Percentiles rank a stretch among this genome's conserved stretches.
Conservation (phyloP, 2,329 filamentous ascomycete genomes). For the Falciphora oryzae region DNA sequence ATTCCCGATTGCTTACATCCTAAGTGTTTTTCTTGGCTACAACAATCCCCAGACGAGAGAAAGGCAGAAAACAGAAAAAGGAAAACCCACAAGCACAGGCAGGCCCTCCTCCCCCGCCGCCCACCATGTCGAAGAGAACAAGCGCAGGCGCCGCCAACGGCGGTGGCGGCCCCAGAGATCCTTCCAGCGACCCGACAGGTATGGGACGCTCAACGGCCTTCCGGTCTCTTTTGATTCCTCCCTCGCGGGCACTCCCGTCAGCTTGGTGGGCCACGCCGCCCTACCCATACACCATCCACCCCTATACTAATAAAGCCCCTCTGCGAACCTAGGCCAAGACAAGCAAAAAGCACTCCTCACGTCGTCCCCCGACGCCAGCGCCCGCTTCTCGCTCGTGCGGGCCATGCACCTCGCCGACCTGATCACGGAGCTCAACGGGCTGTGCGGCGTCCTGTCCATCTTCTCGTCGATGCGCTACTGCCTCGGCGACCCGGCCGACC, state of each 20-base stretch:
- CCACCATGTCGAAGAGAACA: slow-evolving; percentile 18
- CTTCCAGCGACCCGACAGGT: slow-evolving; percentile 8
- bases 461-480: slow-evolving; percentile 94
- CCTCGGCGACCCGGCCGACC: slow-evolving; percentile 60
- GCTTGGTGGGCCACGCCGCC: neutral
- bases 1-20: neutral
- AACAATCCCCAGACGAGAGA: neutral
- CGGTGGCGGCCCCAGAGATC: slow-evolving; percentile 5
- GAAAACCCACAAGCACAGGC: neutral
- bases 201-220: slow-evolving; percentile 5
- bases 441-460: slow-evolving; percentile 90
- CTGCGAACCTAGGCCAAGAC: slow-evolving; percentile 36
- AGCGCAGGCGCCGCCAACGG: slow-evolving; percentile 14
- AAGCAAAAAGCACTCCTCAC: slow-evolving; percentile 69
- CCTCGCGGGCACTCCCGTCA: neutral
- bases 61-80: neutral
- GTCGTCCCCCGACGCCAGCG: slow-evolving; percentile 53
- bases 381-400: slow-evolving; percentile 63
- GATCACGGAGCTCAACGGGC: slow-evolving; percentile 77
- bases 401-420: slow-evolving; percentile 75
- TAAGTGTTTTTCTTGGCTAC: neutral
- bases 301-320: neutral
- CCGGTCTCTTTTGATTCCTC: too few relatives aligned
- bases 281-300: too few relatives aligned
- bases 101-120: neutral